Base-by-base conservation (phyloP, 1,284 basidiomycete genomes). In the Puccinia sorghi region DNA sequence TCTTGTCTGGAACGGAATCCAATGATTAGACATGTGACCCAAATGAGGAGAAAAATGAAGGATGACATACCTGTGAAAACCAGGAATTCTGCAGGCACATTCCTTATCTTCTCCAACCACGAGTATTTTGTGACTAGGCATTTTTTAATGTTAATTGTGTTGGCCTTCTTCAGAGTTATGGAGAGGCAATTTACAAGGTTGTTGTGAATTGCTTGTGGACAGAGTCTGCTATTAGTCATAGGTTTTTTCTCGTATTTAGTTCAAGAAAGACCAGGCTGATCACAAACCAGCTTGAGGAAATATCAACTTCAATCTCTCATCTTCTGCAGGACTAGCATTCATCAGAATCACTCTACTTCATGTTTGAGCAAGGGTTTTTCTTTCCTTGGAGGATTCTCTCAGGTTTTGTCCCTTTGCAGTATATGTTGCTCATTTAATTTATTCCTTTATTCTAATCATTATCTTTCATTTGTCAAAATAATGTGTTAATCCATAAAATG, bases 111-210 rank as follows among this genome's bases (percentile, higher is more conserved):
- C 15, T 63, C 37, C 11, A 63, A 15, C 25, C 32, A 63, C 11
- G 9, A 11, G 17, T 20, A 63, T 22, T 63, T 63, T 32, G 25
- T 6, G 32, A 63, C 12, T 17, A 63, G 15, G 20, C 61, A 63
- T 27, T 63, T 63, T 15, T 32, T 15, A 0, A 27, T 27, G 37
- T 63, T 63, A 9, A 22, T 0, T 5, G 61, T 63, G 11, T 63
- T 37, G 8, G 61, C 61, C n/a, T 63, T 63, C 32, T 63, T 63
- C 27, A 63, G 37, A 6, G 61, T 63, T 5, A 63, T 63, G 11
- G 32, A 43, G 4, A 63, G 32, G 3, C 39, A 5, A 22, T 39
- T 13, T 2, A 63, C 27, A 0, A 63, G 32, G 11, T 63, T 63
- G 5, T 63, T 1, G 37, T 63, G 61, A 6, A 63, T 22, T n/a